Percentiles rank a stretch among this genome's conserved stretches.
Evolutionary conservation across 2,329 filamentous ascomycete species (phyloP).

Genomic region (Ophiostoma sp.): DNA sequence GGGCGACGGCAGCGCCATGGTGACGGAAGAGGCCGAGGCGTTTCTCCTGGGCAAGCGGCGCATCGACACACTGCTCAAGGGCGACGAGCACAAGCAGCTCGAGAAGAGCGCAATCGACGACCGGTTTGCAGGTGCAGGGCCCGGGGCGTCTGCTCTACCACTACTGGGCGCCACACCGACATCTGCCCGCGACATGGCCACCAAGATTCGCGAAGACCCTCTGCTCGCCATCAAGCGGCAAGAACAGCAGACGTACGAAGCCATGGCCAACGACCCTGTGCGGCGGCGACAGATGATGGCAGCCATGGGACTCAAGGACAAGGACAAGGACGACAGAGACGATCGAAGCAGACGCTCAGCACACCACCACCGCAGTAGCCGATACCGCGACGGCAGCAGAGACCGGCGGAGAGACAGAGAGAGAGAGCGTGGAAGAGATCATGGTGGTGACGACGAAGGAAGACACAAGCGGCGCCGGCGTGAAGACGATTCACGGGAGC

Average conservation of each 20-base stretch:
- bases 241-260: constrained; percentile 74
- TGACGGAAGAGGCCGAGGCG: constrained; percentile 83
- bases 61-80: constrained; percentile 76
- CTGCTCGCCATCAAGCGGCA: constrained; percentile 89
- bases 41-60: constrained; percentile 88
- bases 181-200: constrained; percentile 69
- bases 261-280: constrained; percentile 72
- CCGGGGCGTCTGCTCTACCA: background rate
- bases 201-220: constrained; percentile 86
- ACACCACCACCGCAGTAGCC: constrained; percentile 26
- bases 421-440: background rate
- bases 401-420: constrained; percentile 10
- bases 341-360: constrained; percentile 25
- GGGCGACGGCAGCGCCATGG: constrained; percentile 62
- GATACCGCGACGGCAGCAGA: constrained; percentile 12
- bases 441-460: background rate
- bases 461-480: constrained; percentile 1
- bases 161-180: constrained; percentile 37
- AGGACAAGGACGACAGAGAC: constrained; percentile 30
- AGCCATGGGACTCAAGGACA: constrained; percentile 47
- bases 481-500: constrained; percentile 5
- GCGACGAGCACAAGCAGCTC: constrained; percentile 71
- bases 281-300: constrained; percentile 62
- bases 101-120: constrained; percentile 65
- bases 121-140: constrained; percentile 39